Evolutionary conservation across 1,284 basidiomycete species (phyloP).

Genomic region (Trichosporon sp.): DNA sequence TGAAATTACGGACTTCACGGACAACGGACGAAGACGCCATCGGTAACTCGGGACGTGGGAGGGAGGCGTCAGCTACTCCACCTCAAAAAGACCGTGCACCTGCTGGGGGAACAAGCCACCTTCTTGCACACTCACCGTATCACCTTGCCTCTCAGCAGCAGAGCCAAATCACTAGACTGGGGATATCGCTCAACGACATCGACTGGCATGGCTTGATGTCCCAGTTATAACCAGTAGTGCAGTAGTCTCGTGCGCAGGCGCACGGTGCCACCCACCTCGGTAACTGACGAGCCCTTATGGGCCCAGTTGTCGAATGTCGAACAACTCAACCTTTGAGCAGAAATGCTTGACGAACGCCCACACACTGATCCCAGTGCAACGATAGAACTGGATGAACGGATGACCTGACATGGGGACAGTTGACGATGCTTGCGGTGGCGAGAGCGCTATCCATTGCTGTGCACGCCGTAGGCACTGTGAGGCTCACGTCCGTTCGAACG

Average conservation of each 20-base stretch:
- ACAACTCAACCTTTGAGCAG: too few species aligned
- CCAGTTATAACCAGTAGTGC: background rate
- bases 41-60: background rate
- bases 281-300: too few species aligned
- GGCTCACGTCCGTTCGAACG: conserved; percentile 1
- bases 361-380: too few species aligned
- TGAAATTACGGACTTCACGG: too few species aligned
- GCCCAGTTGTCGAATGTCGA: too few species aligned
- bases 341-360: too few species aligned
- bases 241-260: background rate
- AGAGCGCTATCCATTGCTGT: background rate
- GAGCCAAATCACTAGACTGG: background rate
- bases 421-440: background rate
- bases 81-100: background rate
- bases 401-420: background rate
- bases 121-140: background rate
- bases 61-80: background rate
- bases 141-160: background rate
- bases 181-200: background rate
- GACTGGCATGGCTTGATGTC: background rate
- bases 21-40: background rate
- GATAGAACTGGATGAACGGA: too few species aligned
- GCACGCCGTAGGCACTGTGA: background rate
- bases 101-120: background rate
- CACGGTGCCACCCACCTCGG: background rate